Evolutionary conservation across 208 protist species (phyloP).

Genomic region (Herpetomonas samuelpessoai): DNA sequence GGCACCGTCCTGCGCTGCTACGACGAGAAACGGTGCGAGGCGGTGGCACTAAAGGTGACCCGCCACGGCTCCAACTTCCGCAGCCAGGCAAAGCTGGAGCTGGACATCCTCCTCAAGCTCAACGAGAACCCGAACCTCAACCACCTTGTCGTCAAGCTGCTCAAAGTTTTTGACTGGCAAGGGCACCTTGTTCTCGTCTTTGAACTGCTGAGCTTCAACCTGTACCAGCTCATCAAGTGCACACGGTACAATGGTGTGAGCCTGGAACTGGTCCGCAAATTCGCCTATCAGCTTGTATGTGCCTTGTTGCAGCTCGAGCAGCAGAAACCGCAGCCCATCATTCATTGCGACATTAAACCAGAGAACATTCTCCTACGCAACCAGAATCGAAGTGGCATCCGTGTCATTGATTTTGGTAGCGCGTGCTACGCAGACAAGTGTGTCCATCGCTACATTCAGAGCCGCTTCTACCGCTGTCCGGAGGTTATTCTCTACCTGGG

Average conservation of each 20-base stretch:
- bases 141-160: constrained; percentile 77
- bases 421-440: constrained; percentile 92
- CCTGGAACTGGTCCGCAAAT: constrained; percentile 89
- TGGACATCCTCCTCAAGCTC: constrained; percentile 78
- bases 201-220: constrained; percentile 95
- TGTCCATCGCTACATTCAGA: constrained; percentile 98
- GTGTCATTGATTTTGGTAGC: constrained; percentile 98
- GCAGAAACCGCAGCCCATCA: constrained; percentile 88
- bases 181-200: constrained; percentile 97
- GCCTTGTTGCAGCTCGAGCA: constrained; percentile 88
- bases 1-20: constrained; percentile 88
- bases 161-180: constrained; percentile 90
- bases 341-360: constrained; percentile 98
- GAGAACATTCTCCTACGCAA: constrained; percentile 93
- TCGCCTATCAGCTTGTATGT: constrained; percentile 93
- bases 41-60: constrained; percentile 90
- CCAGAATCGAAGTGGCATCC: constrained; percentile 90
- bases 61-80: constrained; percentile 79
- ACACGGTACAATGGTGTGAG: constrained; percentile 87
- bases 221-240: constrained; percentile 96
- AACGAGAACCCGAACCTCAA: constrained; percentile 60
- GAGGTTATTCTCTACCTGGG: constrained; percentile 96
- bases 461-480: constrained; percentile 97
- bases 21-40: constrained; percentile 76
- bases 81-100: constrained; percentile 81